Evolutionary conservation across 768 basidiomycete genomes (phyloP).

Genomic region (Psilocybe tampanensis): DNA sequence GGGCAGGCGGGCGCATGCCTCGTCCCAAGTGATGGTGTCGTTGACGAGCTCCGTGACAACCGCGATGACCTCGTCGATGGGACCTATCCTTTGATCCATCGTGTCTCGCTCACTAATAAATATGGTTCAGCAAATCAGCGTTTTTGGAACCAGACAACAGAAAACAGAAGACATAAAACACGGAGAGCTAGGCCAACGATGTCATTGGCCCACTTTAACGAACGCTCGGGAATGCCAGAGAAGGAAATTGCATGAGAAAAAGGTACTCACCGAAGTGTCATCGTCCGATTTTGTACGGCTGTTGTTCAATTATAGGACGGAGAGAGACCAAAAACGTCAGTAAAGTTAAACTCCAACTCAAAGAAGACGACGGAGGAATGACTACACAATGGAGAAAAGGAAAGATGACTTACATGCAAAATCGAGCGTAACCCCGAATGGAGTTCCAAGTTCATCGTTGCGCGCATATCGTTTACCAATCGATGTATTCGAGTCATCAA

Average conservation of each 20-base stretch:
- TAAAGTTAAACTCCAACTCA: background rate
- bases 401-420: slow-evolving; percentile 66
- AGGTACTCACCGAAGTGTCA: slow-evolving; percentile 83
- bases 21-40: slow-evolving; percentile 76
- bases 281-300: slow-evolving; percentile 91
- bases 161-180: slow-evolving; percentile 5
- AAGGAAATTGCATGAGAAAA: background rate
- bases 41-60: slow-evolving; percentile 79
- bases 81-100: slow-evolving; percentile 88
- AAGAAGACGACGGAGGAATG: background rate
- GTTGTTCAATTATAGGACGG: slow-evolving; percentile 9
- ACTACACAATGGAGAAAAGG: background rate
- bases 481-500: slow-evolving; percentile 93
- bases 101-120: slow-evolving; percentile 88
- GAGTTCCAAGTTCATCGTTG: slow-evolving; percentile 98
- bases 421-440: slow-evolving; percentile 94
- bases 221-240: too few relatives aligned
- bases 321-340: slow-evolving; percentile 5
- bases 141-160: too few relatives aligned
- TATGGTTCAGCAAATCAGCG: too few relatives aligned
- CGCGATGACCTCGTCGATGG: slow-evolving; percentile 85
- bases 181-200: slow-evolving; percentile 7
- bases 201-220: too few relatives aligned
- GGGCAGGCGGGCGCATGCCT: slow-evolving; percentile 69
- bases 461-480: slow-evolving; percentile 98